These are phyloP conservation scores for Rossbeevera mucosa DNA, from an alignment of 768 basidiomycete species.

Conservation along the genomic window DNA sequence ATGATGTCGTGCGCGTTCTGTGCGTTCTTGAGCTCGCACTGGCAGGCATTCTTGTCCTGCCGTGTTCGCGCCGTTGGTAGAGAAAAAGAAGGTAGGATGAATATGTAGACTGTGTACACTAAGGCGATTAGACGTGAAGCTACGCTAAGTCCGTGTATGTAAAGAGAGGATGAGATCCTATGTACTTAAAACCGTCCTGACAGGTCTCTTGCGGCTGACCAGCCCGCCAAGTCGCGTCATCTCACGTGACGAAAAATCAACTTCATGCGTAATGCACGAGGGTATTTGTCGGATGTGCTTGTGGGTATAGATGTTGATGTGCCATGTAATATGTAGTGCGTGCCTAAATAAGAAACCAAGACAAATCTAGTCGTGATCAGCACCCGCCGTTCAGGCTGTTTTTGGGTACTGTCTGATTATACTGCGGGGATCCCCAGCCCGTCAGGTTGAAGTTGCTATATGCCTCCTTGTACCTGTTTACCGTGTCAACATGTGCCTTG, in stretches of 20 bases:
- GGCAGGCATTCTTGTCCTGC: constrained; percentile 19
- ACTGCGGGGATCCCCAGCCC: constrained; percentile 38
- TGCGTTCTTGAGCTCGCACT: constrained; percentile 11
- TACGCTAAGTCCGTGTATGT: constrained; percentile 8
- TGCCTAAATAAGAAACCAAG: neutral
- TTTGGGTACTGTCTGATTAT: constrained; percentile 55
- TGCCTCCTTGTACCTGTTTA: constrained; percentile 37
- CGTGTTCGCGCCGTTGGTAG: neutral
- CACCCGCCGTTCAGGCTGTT: constrained; percentile 39
- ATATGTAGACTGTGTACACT: constrained; percentile 27
- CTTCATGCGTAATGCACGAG: neutral
- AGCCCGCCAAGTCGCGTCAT: constrained; percentile 7
- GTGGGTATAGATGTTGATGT: neutral
- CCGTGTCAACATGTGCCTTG: neutral
- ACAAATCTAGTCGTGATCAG: constrained; percentile 15
- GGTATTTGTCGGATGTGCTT: neutral
- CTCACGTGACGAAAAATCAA: constrained; percentile 32
- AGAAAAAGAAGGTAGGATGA: constrained; percentile 7
- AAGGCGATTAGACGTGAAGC: constrained; percentile 14
- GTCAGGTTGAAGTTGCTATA: constrained; percentile 45
- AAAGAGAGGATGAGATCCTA: neutral
- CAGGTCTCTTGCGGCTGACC: constrained; percentile 28
- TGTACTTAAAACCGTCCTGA: constrained; percentile 5
- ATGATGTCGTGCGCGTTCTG: constrained; percentile 2
- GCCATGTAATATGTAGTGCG: neutral